These are phyloP conservation scores for Malassezia sp. DNA, from an alignment of 1,284 basidiomycete genomes.

Conservation along the genomic window DNA sequence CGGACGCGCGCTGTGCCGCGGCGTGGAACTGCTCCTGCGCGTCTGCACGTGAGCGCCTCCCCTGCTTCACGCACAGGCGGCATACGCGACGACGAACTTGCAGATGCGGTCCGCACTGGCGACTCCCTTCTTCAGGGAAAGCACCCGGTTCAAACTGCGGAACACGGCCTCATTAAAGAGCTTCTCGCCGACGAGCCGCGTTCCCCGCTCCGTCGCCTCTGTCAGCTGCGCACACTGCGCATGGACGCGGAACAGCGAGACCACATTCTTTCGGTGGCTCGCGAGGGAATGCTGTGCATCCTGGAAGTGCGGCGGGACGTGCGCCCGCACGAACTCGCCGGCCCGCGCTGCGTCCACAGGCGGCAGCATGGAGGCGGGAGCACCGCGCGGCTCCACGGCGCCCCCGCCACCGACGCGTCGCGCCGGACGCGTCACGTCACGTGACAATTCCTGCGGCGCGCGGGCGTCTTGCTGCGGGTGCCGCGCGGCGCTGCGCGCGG, in stretches of 20 bases:
- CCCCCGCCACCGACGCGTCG: no score
- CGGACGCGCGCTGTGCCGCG: conserved; percentile 43
- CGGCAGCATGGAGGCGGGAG: background rate
- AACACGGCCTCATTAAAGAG: conserved; percentile 58
- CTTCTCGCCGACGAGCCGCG: conserved; percentile 65
- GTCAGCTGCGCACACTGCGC: conserved; percentile 56
- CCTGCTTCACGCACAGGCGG: no score
- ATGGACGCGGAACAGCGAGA: conserved; percentile 74
- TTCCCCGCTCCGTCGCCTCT: conserved; percentile 52
- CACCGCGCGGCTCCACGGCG: no score
- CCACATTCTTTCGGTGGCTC: conserved; percentile 82
- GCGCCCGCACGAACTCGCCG: conserved; percentile 8
- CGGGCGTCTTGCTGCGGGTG: background rate
- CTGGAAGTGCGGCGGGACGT: conserved; percentile 52
- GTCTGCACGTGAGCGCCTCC: no score
- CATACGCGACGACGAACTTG: conserved; percentile 73
- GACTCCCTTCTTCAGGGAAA: conserved; percentile 74
- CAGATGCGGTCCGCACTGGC: conserved; percentile 66
- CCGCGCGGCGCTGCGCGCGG: no score
- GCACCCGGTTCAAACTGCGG: conserved; percentile 58
- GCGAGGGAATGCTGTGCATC: conserved; percentile 72
- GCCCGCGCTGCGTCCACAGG: background rate
- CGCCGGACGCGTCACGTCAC: background rate
- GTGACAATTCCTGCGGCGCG: background rate
- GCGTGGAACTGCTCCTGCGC: conserved; percentile 31